A percentile compares a stretch with the other conserved stretches of the same genome.
These are phyloP conservation scores for Inga oerstediana DNA, from an alignment of 306 rosid genomes.

Conservation along the genomic window DNA sequence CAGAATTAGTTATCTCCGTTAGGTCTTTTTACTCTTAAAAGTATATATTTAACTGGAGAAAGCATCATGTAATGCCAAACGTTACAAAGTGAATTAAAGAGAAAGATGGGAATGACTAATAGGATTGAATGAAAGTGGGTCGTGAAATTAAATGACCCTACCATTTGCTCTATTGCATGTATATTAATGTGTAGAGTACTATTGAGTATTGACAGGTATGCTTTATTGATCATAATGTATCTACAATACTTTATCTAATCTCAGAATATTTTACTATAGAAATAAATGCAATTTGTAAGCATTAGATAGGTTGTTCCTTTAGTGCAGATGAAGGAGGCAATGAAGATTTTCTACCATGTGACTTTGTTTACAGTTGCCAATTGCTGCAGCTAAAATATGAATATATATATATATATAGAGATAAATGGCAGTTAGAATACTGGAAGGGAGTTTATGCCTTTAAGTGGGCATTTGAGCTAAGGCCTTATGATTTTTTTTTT, in stretches of 20 bases:
- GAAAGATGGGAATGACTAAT: neutral
- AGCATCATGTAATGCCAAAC: constrained; percentile 16
- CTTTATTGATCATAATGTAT: constrained; percentile 9
- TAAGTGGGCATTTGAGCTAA: neutral
- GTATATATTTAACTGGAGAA: neutral
- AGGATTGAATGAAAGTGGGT: neutral
- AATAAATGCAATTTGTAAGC: neutral
- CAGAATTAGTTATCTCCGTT: constrained; percentile 17
- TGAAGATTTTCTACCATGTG: constrained; percentile 2
- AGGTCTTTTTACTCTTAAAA: neutral
- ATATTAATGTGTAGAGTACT: constrained; percentile 1
- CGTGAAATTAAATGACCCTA: constrained; percentile 15
- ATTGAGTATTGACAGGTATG: constrained; percentile 9
- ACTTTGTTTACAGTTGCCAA: constrained; percentile 9
- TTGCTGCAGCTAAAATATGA: neutral
- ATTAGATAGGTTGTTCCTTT: constrained; percentile 9
- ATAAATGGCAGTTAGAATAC: neutral
- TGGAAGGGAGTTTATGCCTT: neutral
- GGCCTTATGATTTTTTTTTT: neutral
- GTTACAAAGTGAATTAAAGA: neutral
- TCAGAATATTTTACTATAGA: constrained; percentile 1
- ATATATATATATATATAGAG: neutral
- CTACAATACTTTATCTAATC: constrained; percentile 6
- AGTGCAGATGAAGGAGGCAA: constrained; percentile 23
- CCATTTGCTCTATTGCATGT: constrained; percentile 18